These are phyloP conservation scores for Fraxinus xanthoxyloides DNA, from an alignment of 305 asterid genomes.

Conservation along the genomic window DNA sequence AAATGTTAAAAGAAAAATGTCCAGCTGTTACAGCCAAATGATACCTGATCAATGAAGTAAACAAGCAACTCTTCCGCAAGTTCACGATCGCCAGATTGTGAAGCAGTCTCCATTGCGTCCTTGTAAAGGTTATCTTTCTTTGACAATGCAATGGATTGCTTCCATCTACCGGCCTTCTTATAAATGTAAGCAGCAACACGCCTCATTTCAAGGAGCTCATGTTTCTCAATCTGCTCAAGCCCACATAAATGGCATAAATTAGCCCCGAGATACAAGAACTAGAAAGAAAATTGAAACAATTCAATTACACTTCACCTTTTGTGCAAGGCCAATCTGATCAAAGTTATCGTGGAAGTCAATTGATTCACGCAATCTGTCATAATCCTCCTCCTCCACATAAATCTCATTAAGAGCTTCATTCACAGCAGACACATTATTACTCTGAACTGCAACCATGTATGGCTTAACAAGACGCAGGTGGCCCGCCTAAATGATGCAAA, in stretches of 20 bases:
- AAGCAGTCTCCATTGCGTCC: constrained; percentile 99
- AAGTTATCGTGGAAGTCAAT: constrained; percentile 90
- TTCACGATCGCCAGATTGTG: constrained; percentile 99
- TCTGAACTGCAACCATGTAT: constrained; percentile 99
- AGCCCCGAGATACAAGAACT: neutral
- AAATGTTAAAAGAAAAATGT: neutral
- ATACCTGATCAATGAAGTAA: constrained; percentile 92
- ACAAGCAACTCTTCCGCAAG: constrained; percentile 98
- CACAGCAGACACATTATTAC: constrained; percentile 96
- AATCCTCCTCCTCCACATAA: constrained; percentile 98
- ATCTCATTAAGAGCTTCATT: constrained; percentile 96
- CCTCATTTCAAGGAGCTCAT: constrained; percentile 99
- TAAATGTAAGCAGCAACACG: constrained; percentile 98
- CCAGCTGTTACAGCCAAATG: constrained; percentile 7
- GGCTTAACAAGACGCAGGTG: constrained; percentile 94
- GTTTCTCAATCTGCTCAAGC: constrained; percentile 86
- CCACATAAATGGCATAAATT: constrained; percentile 6
- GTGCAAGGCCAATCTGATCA: constrained; percentile 98
- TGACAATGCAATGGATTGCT: constrained; percentile 91
- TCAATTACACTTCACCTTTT: constrained; percentile 61
- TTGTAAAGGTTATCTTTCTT: constrained; percentile 94
- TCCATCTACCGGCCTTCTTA: constrained; percentile 99
- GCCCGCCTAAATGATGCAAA: constrained; percentile 61
- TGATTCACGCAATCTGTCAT: constrained; percentile 93
- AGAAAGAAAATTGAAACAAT: neutral